Conservation (phyloP, 352 stramenopile genomes). For the Phytophthora aleatoria region DNA sequence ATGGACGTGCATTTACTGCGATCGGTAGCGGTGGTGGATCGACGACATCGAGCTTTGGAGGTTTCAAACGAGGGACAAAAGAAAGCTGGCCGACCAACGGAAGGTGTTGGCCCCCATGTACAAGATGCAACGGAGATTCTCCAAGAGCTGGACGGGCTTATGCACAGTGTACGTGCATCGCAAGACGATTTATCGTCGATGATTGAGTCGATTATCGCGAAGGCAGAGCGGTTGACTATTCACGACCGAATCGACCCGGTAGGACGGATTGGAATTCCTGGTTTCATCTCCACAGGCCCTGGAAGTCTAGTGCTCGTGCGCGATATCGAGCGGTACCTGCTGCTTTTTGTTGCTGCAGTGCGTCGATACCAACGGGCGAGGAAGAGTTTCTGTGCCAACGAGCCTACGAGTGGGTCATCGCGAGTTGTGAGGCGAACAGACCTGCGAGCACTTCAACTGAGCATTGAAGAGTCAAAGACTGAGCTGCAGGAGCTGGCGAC, state of each 20-base stretch:
- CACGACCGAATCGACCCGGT: constrained; percentile 31
- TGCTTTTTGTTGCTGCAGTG: constrained; percentile 34
- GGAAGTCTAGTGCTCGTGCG: constrained; percentile 30
- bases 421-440: constrained; percentile 19
- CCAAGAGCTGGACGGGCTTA: constrained; percentile 30
- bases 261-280: constrained; percentile 32
- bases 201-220: constrained; percentile 26
- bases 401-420: not conserved
- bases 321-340: constrained; percentile 37
- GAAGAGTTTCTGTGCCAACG: constrained; percentile 5
- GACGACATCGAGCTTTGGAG: constrained; percentile 20
- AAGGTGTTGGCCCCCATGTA: constrained; percentile 30
- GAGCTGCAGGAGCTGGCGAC: constrained; percentile 33
- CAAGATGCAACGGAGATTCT: constrained; percentile 28
- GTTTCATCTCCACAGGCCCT: constrained; percentile 30
- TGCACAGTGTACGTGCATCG: constrained; percentile 29
- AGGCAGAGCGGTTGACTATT: constrained; percentile 23
- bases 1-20: constrained; percentile 39
- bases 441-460: constrained; percentile 31
- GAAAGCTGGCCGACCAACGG: constrained; percentile 6
- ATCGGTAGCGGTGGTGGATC: constrained; percentile 24
- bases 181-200: constrained; percentile 36
- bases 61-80: constrained; percentile 10
- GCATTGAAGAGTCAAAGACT: constrained; percentile 39
- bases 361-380: constrained; percentile 36